phyloP scores from a whole-genome alignment of 257 asterid genomes.

The Scutellaria minor region DNA sequence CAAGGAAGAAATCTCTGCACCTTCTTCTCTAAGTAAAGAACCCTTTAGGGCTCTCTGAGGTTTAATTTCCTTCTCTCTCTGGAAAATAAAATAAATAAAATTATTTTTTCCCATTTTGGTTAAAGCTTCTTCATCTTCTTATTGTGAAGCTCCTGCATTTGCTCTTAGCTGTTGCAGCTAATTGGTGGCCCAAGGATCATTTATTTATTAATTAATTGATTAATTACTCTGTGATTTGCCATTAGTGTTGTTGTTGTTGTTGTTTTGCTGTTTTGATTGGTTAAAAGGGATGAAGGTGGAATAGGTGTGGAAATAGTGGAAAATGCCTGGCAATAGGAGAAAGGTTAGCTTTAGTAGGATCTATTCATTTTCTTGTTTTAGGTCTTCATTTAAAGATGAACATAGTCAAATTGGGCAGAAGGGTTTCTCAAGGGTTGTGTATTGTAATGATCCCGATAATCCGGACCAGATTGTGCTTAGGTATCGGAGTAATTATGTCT shows the following conservation, averaged over 20 bases:
- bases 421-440: conserved; percentile 82
- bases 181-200: conserved; percentile 3
- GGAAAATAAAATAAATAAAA: background rate
- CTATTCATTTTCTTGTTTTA: conserved; percentile 74
- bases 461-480: conserved; percentile 60
- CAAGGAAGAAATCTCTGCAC: conserved; percentile 58
- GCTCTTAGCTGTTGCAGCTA: conserved; percentile 26
- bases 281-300: conserved; percentile 15
- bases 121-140: background rate
- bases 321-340: conserved; percentile 55
- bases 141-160: conserved; percentile 28
- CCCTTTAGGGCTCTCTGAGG: conserved; percentile 40
- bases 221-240: conserved; percentile 20
- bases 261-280: conserved; percentile 4
- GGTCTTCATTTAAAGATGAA: conserved; percentile 53
- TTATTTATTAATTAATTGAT: background rate
- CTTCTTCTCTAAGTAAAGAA: conserved; percentile 64
- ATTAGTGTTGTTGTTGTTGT: background rate
- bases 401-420: conserved; percentile 82
- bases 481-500: conserved; percentile 77
- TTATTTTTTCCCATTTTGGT: conserved; percentile 21
- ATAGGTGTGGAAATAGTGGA: background rate
- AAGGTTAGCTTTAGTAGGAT: conserved; percentile 63
- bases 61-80: conserved; percentile 24
- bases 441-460: conserved; percentile 83